Percentiles rank a stretch among this genome's conserved stretches.
These are phyloP conservation scores for Jaminaea rosea DNA, from an alignment of 1,284 basidiomycete species.

Conservation along the genomic window DNA sequence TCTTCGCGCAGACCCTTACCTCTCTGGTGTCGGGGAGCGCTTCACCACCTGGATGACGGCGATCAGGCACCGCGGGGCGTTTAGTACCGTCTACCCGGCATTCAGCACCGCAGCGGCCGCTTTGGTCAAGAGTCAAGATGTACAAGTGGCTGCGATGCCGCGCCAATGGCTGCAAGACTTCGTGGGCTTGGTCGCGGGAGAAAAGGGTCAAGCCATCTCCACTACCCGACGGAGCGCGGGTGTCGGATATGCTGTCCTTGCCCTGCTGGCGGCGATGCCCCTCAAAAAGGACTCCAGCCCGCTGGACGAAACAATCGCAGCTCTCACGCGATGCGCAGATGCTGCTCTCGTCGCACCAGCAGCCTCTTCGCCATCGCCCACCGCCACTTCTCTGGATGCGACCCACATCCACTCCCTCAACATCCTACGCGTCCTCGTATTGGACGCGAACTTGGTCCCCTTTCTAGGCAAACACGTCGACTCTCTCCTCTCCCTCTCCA, in stretches of 20 bases:
- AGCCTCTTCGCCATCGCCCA: slow-evolving; percentile 14
- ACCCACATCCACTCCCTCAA: slow-evolving; percentile 43
- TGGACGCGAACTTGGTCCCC: slow-evolving; percentile 28
- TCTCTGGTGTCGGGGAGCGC: slow-evolving; percentile 31
- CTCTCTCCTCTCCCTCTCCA: slow-evolving; percentile 37
- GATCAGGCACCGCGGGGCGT: slow-evolving; percentile 47
- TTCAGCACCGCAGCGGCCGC: slow-evolving; percentile 35
- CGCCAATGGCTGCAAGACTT: slow-evolving; percentile 40
- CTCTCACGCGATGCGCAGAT: slow-evolving; percentile 17
- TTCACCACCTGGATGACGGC: slow-evolving; percentile 45
- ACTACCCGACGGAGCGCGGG: slow-evolving; percentile 48
- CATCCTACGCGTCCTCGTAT: slow-evolving; percentile 41
- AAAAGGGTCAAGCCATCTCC: slow-evolving; percentile 26
- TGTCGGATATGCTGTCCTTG: slow-evolving; percentile 46
- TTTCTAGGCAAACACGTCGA: slow-evolving; percentile 29
- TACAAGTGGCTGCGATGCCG: slow-evolving; percentile 27
- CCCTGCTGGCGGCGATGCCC: slow-evolving; percentile 31
- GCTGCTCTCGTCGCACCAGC: background rate
- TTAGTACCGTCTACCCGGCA: slow-evolving; percentile 46
- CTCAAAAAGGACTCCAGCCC: background rate
- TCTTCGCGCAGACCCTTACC: too few relatives aligned
- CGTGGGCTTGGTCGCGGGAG: slow-evolving; percentile 20
- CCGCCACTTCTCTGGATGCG: too few relatives aligned
- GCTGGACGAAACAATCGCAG: slow-evolving; percentile 9
- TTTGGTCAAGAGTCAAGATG: slow-evolving; percentile 22